Evolutionary conservation across 768 basidiomycete genomes (phyloP).

Genomic region (Mrakia hoshinonis): DNA sequence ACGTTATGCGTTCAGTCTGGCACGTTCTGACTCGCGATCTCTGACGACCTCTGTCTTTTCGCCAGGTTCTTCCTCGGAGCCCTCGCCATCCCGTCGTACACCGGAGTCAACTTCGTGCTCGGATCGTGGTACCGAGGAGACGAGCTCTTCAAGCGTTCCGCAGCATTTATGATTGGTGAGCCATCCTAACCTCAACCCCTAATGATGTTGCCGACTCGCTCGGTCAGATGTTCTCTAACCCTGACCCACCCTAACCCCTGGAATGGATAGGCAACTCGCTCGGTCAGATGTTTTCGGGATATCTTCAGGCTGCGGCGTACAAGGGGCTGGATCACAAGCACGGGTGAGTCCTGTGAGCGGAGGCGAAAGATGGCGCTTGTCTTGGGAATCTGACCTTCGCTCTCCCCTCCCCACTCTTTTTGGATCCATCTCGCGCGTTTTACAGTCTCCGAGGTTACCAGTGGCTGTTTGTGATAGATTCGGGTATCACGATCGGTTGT

Average conservation of each 20-base stretch:
- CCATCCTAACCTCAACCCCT: no score
- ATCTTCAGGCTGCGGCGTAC: neutral
- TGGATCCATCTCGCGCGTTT: no score
- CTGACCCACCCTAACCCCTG: no score
- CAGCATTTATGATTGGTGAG: slow-evolving; percentile 24
- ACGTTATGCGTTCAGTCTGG: neutral
- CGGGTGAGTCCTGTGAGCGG: neutral
- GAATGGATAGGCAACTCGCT: slow-evolving; percentile 26
- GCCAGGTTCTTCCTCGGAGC: slow-evolving; percentile 23
- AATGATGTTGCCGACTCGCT: no score
- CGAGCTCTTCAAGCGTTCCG: slow-evolving; percentile 26
- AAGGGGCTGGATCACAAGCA: neutral
- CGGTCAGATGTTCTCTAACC: no score
- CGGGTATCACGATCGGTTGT: slow-evolving; percentile 6
- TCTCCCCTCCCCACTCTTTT: neutral
- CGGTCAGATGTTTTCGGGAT: slow-evolving; percentile 24
- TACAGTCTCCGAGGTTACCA: neutral
- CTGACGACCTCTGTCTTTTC: neutral
- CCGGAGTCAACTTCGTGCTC: slow-evolving; percentile 24
- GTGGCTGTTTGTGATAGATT: no score
- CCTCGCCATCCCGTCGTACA: slow-evolving; percentile 25
- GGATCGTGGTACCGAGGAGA: slow-evolving; percentile 23
- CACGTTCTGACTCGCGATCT: neutral
- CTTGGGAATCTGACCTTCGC: neutral
- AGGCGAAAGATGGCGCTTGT: no score